These are phyloP conservation scores for Geotrichum europaeum DNA, from an alignment of 1,139 yeast species.

Conservation along the genomic window DNA sequence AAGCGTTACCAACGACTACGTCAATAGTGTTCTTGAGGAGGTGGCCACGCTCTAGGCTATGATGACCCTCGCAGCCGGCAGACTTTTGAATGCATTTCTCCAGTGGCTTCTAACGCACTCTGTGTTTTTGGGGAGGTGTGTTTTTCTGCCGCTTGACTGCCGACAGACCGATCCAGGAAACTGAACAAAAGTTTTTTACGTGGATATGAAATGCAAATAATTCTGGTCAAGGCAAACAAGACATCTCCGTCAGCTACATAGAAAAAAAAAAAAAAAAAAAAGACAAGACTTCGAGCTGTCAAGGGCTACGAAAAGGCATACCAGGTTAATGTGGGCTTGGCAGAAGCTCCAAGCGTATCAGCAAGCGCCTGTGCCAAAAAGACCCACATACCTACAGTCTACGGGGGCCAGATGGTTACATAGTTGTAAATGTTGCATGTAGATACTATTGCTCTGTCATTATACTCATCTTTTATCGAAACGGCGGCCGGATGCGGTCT, in stretches of 20 bases:
- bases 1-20: too few relatives aligned
- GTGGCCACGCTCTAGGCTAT: too few relatives aligned
- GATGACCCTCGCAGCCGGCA: too few relatives aligned
- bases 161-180: too few relatives aligned
- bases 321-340: neutral
- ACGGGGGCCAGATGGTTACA: neutral
- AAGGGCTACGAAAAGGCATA: neutral
- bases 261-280: neutral
- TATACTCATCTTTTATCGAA: neutral
- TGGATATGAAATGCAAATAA: neutral
- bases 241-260: neutral
- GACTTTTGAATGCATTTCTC: too few relatives aligned
- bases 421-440: neutral
- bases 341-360: neutral
- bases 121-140: too few relatives aligned
- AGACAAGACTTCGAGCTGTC: neutral
- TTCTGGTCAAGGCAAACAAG: neutral
- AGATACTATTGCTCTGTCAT: neutral
- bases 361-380: neutral
- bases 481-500: conserved; percentile 72
- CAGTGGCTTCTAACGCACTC: too few relatives aligned
- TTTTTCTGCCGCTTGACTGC: too few relatives aligned
- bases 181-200: too few relatives aligned
- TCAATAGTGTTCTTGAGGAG: too few relatives aligned
- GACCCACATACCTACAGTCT: neutral